phyloP scores from a whole-genome alignment of 192 early-diverging fungal species.

The Blastocladiella britannica region DNA sequence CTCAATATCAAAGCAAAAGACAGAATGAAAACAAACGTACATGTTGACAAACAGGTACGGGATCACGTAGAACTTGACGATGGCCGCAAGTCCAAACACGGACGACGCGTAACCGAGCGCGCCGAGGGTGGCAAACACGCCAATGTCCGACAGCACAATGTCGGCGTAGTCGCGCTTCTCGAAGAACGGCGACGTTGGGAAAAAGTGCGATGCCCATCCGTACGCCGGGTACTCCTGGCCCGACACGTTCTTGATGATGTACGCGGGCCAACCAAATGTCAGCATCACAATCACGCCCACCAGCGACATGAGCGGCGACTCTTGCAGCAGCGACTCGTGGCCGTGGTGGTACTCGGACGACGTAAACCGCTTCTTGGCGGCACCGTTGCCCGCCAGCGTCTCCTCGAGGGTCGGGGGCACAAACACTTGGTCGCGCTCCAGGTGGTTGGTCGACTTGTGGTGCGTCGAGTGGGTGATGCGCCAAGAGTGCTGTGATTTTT shows the following conservation, averaged over 20 bases:
- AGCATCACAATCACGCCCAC: slow-evolving; percentile 44
- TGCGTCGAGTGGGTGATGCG: slow-evolving; percentile 74
- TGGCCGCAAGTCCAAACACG: slow-evolving; percentile 30
- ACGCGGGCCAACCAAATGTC: slow-evolving; percentile 72
- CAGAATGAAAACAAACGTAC: too few species aligned
- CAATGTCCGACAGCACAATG: slow-evolving; percentile 55
- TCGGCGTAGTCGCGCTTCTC: slow-evolving; percentile 44
- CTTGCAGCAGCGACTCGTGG: slow-evolving; percentile 34
- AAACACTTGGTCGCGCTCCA: slow-evolving; percentile 89
- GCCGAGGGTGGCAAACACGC: slow-evolving; percentile 30
- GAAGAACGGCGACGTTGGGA: slow-evolving; percentile 60
- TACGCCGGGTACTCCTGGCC: slow-evolving; percentile 54
- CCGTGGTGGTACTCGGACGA: slow-evolving; percentile 19
- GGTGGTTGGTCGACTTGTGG: slow-evolving; percentile 76
- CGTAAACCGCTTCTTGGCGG: slow-evolving; percentile 2
- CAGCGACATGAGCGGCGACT: slow-evolving; percentile 48
- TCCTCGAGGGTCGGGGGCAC: slow-evolving; percentile 51
- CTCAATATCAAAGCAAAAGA: too few species aligned
- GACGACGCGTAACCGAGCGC: slow-evolving; percentile 27
- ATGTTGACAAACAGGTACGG: slow-evolving; percentile 84
- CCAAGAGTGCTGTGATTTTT: slow-evolving; percentile 56
- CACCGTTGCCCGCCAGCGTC: slow-evolving; percentile 1
- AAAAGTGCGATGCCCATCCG: slow-evolving; percentile 62
- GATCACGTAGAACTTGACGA: slow-evolving; percentile 67
- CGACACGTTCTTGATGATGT: slow-evolving; percentile 55